Percentiles rank a stretch among this genome's conserved stretches.
phyloP scores from a whole-genome alignment of 208 protist genomes.

The Balamuthia mandrillaris region DNA sequence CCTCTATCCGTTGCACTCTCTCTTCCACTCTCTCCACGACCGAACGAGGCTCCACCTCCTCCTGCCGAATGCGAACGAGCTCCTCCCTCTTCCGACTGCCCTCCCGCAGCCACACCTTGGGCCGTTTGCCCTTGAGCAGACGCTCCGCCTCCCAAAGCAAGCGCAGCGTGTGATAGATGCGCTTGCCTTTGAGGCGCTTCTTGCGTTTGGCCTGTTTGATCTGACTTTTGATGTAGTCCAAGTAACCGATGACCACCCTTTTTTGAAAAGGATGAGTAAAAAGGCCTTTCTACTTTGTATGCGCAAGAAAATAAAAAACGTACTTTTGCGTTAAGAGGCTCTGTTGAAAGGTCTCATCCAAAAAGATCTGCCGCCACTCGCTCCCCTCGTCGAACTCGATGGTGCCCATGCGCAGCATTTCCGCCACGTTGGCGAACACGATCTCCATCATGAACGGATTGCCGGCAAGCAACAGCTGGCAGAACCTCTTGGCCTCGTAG shows the following conservation, averaged over 20 bases:
- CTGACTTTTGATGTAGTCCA: conserved; percentile 17
- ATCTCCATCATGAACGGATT: conserved; percentile 21
- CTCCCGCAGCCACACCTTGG: conserved; percentile 5
- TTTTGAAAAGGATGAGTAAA: background rate
- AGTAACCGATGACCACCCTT: background rate
- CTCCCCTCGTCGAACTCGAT: too few species aligned
- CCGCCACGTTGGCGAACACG: background rate
- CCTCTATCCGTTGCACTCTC: too few species aligned
- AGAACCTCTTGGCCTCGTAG: conserved; percentile 27
- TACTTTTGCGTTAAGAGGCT: background rate
- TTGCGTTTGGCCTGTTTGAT: conserved; percentile 27
- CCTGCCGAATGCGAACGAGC: too few species aligned
- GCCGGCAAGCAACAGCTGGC: conserved; percentile 15
- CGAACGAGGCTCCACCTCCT: too few species aligned
- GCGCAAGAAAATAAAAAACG: background rate
- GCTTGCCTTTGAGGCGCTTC: conserved; percentile 8
- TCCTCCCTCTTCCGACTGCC: too few species aligned
- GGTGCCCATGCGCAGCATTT: background rate
- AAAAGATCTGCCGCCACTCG: background rate
- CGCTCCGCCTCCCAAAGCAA: conserved; percentile 1
- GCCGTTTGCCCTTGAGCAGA: background rate
- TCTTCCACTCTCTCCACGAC: too few species aligned
- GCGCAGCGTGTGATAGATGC: conserved; percentile 10
- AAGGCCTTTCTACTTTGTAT: background rate
- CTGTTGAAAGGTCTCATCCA: background rate